Percentiles rank a stretch among this genome's conserved stretches.
phyloP scores from a whole-genome alignment of 108 stramenopile genomes.

The Discostella stelligeroides region DNA sequence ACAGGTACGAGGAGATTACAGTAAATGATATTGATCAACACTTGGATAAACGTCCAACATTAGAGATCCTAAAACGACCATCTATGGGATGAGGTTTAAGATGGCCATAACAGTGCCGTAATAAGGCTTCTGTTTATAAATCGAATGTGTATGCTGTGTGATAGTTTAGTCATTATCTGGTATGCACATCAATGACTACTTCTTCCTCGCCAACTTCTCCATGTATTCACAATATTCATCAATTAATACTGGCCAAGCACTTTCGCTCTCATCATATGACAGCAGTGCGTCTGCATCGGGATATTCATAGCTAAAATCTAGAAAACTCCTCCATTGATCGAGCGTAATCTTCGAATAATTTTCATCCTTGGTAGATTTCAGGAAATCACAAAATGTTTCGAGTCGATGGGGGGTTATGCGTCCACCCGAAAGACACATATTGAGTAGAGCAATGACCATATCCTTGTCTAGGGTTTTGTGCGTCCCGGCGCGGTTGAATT shows the following conservation, averaged over 20 bases:
- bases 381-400: constrained; percentile 68
- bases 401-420: constrained; percentile 55
- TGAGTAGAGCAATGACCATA: constrained; percentile 75
- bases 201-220: constrained; percentile 59
- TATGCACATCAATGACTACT: too few relatives aligned
- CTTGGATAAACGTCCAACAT: too few relatives aligned
- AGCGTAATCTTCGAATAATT: constrained; percentile 75
- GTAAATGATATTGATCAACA: too few relatives aligned
- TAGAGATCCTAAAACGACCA: not conserved
- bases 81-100: not conserved
- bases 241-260: constrained; percentile 88
- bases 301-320: constrained; percentile 83
- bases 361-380: constrained; percentile 55
- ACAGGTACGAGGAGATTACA: not conserved
- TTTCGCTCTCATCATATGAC: constrained; percentile 76
- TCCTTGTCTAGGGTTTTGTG: constrained; percentile 92
- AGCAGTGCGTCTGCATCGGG: constrained; percentile 57
- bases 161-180: too few relatives aligned
- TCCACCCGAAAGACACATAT: constrained; percentile 62
- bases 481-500: constrained; percentile 90
- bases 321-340: constrained; percentile 89
- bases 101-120: too few relatives aligned
- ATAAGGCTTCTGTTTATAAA: too few relatives aligned
- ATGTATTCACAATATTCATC: constrained; percentile 84
- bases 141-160: too few relatives aligned